Evolutionary conservation across 2,329 filamentous ascomycete genomes (phyloP), one percentile per base, ranked within the genome.

Genomic region (Fusarium ambrosium): DNA sequence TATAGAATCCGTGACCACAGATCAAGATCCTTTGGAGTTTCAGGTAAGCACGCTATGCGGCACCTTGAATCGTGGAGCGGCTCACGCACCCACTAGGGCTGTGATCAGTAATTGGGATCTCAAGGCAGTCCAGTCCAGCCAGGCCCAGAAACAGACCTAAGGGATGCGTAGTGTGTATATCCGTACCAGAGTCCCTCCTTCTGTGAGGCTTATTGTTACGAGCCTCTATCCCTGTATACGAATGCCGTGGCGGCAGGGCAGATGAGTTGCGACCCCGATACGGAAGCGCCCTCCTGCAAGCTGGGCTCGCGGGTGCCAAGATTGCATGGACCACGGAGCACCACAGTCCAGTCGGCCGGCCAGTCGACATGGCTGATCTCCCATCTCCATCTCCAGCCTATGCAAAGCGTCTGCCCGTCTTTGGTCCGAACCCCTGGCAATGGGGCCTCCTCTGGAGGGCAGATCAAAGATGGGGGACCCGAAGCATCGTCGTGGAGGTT

Each of bases 181-280:
- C 27, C 55, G 22, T n/a, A 27, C 62, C 27, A 59, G 37, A 20
- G 20, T 29, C 45, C 24, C 22, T 66, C 53, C 62, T 66, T 32
- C 65, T 67, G 41, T 75, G 66, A 75, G 72, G 72, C 66, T 74
- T 70, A 70, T 63, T 59, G 64, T 64, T 74, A 75, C 69, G 72
- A 75, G 37, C 60, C 48, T 39, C 72, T 43, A 67, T 51, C 72
- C 72, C 58, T 74, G 72, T 64, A 56, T 62, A 75, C 66, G 66
- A 73, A 68, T 75, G 72, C 72, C 72, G 72, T 68, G 66, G 62
- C 72, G 64, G 68, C 62, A 75, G 64, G 69, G 72, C 48, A 64
- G 68, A 59, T 58, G 72, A 70, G 69, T 69, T 67, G 72, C 51
- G 66, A 60, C 72, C 68, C 69, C 62, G 72, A 75, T 64, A 37